Evolutionary conservation across 176 grass and related monocot species (phyloP).

Genomic region (sorghum (Sorghum bicolor)): Sorghum_bicolor_NCBIv3 NC_012872.2:11538001-11538500

Average conservation of each 20-base stretch:
- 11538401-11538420: slow-evolving; percentile 1
- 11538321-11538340: slow-evolving; percentile 91
- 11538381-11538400: slow-evolving; percentile 69
- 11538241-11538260: background rate
- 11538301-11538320: slow-evolving; percentile 95
- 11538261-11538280: slow-evolving; percentile 18
- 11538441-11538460: slow-evolving; percentile 11
- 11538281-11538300: slow-evolving; percentile 96
- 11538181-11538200: background rate
- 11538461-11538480: background rate
- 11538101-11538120: background rate
- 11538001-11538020: too few species aligned
- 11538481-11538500: background rate
- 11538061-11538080: background rate
- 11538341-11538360: slow-evolving; percentile 94
- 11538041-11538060: background rate
- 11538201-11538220: slow-evolving; percentile 5
- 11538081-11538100: background rate
- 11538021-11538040: background rate
- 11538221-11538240: background rate
- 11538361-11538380: slow-evolving; percentile 98
- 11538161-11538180: too few species aligned
- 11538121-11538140: background rate
- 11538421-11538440: background rate
- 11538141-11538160: background rate